Percentiles rank a stretch among this genome's conserved stretches.
phyloP scores from a whole-genome alignment of 179 eudicot species.

The Vitellaria paradoxa region DNA sequence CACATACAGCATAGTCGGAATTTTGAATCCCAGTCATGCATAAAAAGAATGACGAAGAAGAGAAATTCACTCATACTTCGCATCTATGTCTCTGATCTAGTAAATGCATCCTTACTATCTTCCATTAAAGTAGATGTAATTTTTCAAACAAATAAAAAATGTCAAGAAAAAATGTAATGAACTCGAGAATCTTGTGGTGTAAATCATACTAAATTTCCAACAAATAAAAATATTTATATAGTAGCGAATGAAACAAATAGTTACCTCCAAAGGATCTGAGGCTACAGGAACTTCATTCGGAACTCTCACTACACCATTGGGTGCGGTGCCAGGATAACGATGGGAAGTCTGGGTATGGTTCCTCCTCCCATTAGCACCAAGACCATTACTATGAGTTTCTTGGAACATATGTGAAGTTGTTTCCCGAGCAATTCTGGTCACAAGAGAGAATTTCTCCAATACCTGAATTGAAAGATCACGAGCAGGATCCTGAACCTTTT shows the following conservation, averaged over 20 bases:
- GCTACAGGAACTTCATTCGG: conserved; percentile 45
- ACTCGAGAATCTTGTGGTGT: background rate
- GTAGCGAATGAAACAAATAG: background rate
- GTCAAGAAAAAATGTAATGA: background rate
- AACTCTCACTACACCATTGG: conserved; percentile 36
- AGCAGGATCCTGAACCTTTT: conserved; percentile 77
- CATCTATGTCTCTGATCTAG: too few species aligned
- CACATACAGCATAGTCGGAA: background rate
- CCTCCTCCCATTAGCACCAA: conserved; percentile 40
- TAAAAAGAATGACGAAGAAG: background rate
- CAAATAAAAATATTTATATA: background rate
- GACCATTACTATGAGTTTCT: conserved; percentile 53
- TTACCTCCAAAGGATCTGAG: conserved; percentile 82
- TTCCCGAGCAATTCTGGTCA: conserved; percentile 96
- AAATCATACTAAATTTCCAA: background rate
- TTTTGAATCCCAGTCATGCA: background rate
- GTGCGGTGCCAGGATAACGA: conserved; percentile 25
- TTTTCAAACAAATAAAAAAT: background rate
- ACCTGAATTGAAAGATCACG: conserved; percentile 87
- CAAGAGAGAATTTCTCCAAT: conserved; percentile 94
- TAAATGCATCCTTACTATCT: too few species aligned
- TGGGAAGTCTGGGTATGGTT: conserved; percentile 38
- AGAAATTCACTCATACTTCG: background rate
- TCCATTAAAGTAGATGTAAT: too few species aligned
- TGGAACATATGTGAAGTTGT: conserved; percentile 91